Evolutionary conservation across 768 basidiomycete species (phyloP).

Genomic region (Amyloporia xantha): DNA sequence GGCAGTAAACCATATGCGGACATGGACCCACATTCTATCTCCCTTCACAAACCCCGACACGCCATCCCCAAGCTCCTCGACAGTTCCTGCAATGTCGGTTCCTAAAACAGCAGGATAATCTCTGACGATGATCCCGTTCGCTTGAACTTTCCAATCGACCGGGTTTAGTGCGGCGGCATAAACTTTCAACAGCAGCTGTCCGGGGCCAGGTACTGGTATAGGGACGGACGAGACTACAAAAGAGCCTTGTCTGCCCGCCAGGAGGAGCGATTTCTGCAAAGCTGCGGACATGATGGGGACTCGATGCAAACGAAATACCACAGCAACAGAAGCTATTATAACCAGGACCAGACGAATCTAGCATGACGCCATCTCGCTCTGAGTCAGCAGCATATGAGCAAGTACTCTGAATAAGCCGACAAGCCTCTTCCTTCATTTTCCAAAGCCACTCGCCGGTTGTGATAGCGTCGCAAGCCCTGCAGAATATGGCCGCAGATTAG

Average conservation of each 20-base stretch:
- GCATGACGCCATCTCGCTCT: background rate
- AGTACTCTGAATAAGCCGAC: no score
- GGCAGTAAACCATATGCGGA: background rate
- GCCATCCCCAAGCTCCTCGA: slow-evolving; percentile 22
- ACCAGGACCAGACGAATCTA: background rate
- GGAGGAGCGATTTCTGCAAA: slow-evolving; percentile 10
- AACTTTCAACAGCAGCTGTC: slow-evolving; percentile 29
- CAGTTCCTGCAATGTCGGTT: slow-evolving; percentile 25
- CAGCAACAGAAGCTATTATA: background rate
- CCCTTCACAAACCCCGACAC: slow-evolving; percentile 22
- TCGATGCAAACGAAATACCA: background rate
- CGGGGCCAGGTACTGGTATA: slow-evolving; percentile 19
- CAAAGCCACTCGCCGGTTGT: no score
- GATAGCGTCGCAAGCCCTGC: no score
- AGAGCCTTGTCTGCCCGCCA: slow-evolving; percentile 5
- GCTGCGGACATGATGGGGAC: slow-evolving; percentile 11
- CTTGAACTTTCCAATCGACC: slow-evolving; percentile 29
- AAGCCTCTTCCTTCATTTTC: no score
- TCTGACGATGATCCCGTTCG: slow-evolving; percentile 15
- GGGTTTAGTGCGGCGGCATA: slow-evolving; percentile 26
- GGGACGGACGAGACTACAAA: slow-evolving; percentile 2
- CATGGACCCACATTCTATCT: slow-evolving; percentile 19
- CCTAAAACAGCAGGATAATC: slow-evolving; percentile 25
- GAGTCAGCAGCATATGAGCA: background rate
- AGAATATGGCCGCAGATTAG: no score